Base-by-base conservation (phyloP, 2,329 filamentous ascomycete genomes). In the Diaporthe sp. region DNA sequence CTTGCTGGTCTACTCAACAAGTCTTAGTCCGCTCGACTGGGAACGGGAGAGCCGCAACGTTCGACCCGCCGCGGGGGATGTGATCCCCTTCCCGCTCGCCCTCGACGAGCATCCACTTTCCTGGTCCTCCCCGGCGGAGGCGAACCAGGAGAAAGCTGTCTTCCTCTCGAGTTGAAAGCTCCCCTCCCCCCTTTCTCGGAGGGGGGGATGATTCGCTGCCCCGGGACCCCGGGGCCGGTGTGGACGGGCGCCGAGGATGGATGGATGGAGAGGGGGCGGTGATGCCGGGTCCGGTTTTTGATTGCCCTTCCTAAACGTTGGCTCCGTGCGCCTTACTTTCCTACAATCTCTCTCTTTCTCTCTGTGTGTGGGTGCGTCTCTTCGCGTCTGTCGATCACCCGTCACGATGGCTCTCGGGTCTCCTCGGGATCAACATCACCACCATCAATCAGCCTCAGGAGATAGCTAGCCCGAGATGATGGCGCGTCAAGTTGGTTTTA, bases 251-350 rank as follows among this genome's bases (percentile, higher is more conserved):
- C 44, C 63, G 63, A 65, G 19, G 27, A 19, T 13, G 44, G 22
- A 12, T 50, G 44, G 44, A n/a, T 50, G 44, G 32, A 17, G 32
- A 15, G 37, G 30, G 61, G 61, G 22, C 44, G 63, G 47, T 37
- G 63, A 68, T 53, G 44, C 47, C 63, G 63, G 63, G 63, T 53
- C 63, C 63, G 63, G 12, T 39, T 30, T 53, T 37, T 37, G 39
- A n/a, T 53, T 27, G 19, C 44, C 6, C 25, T 39, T n/a, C 35
- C 4, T 39, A 8, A 44, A 42, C 19, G 5, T 27, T 27, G 37
- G 25, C 37, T 30, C 37, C 37, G 58, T 63, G 58, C 25, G 30
- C 25, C 12, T 30, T n/a, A 3, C 27, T 27, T 27, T 7, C 17
- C 3, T 9, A 8, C 1, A 42, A 4, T 13, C 55, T 27, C 17